Evolutionary conservation across 768 basidiomycete species (phyloP).

Genomic region (Mycena vitilis): DNA sequence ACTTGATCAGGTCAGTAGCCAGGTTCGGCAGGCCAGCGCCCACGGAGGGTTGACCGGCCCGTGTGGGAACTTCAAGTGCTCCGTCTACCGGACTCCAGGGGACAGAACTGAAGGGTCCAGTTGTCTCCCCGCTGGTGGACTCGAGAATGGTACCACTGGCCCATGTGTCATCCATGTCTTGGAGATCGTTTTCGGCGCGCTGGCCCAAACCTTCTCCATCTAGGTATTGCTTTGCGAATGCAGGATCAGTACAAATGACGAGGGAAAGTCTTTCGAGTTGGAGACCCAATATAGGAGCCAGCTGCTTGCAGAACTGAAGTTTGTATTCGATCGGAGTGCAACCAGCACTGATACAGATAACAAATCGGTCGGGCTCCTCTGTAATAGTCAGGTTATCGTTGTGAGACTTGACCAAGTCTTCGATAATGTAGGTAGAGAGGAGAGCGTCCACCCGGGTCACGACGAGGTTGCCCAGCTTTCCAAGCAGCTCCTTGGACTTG

Average conservation of each 20-base stretch:
- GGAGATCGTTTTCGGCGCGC: background rate
- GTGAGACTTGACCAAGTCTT: background rate
- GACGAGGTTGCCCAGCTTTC: background rate
- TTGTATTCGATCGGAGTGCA: background rate
- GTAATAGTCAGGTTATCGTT: background rate
- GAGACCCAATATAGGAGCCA: background rate
- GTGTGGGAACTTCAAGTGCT: no score
- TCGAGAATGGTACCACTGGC: background rate
- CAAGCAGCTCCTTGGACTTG: background rate
- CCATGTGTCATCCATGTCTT: constrained; percentile 4
- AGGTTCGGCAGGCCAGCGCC: background rate
- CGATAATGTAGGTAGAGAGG: background rate
- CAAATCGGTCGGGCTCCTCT: constrained; percentile 6
- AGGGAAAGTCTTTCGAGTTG: background rate
- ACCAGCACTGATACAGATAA: background rate
- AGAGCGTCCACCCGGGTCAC: background rate
- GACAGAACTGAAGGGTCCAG: background rate
- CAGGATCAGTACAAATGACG: background rate
- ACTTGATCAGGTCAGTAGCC: background rate
- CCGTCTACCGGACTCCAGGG: background rate
- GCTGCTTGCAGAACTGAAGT: background rate
- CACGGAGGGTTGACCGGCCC: no score
- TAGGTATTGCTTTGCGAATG: background rate
- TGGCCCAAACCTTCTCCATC: background rate
- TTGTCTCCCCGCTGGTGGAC: constrained; percentile 4